phyloP scores from a whole-genome alignment of 768 basidiomycete genomes.

The Pisolithus tinctorius region DNA sequence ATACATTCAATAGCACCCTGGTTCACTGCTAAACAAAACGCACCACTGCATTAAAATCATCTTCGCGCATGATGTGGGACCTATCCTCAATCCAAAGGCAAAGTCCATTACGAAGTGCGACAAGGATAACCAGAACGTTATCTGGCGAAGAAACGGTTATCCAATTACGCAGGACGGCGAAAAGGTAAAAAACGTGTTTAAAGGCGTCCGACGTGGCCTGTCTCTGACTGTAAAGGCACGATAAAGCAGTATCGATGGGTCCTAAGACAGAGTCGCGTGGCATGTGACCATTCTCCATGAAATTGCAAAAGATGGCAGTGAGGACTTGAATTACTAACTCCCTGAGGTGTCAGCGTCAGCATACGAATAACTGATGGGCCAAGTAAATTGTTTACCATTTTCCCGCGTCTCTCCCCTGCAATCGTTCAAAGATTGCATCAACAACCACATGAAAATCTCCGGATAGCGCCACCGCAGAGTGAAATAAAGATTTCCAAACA shows the following conservation, averaged over 20 bases:
- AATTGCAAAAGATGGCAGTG: slow-evolving; percentile 9
- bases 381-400: slow-evolving; percentile 14
- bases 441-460: slow-evolving; percentile 7
- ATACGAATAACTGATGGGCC: neutral
- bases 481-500: slow-evolving; percentile 37
- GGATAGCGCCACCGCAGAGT: slow-evolving; percentile 20
- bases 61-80: slow-evolving; percentile 29
- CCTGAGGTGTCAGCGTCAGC: slow-evolving; percentile 14
- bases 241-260: slow-evolving; percentile 26
- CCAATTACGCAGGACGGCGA: slow-evolving; percentile 29
- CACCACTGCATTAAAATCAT: slow-evolving; percentile 46
- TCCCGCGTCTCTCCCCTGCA: slow-evolving; percentile 11
- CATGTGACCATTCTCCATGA: slow-evolving; percentile 3
- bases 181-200: slow-evolving; percentile 28
- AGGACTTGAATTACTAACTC: slow-evolving; percentile 14
- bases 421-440: slow-evolving; percentile 9
- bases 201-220: slow-evolving; percentile 18
- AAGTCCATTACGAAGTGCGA: slow-evolving; percentile 32
- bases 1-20: neutral
- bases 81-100: slow-evolving; percentile 50
- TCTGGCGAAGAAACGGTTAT: slow-evolving; percentile 23
- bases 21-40: slow-evolving; percentile 11
- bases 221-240: slow-evolving; percentile 27
- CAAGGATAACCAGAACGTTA: slow-evolving; percentile 31
- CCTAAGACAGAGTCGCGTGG: slow-evolving; percentile 20